These are phyloP conservation scores for Colletotrichum chrysophilum DNA, from an alignment of 2,329 filamentous ascomycete genomes.

Conservation along the genomic window DNA sequence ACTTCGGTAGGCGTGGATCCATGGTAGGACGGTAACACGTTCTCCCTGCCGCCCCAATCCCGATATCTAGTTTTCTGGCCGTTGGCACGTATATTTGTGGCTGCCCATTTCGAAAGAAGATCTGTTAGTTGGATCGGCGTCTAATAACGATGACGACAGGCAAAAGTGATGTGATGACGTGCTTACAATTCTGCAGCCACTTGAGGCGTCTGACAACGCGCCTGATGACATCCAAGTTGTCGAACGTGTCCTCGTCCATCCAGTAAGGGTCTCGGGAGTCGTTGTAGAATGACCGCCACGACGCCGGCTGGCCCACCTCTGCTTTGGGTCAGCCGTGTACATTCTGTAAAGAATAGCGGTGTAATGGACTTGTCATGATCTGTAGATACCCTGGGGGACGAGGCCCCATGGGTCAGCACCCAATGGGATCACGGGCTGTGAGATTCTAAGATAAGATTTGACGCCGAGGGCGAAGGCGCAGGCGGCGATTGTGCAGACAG, in stretches of 20 bases:
- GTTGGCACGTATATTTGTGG: background rate
- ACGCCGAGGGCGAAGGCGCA: background rate
- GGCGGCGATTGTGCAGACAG: background rate
- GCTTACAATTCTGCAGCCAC: background rate
- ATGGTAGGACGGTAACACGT: background rate
- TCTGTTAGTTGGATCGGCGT: background rate
- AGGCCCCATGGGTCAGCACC: background rate
- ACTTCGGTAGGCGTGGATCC: background rate
- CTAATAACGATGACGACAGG: background rate
- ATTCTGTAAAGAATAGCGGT: background rate
- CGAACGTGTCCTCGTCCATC: background rate
- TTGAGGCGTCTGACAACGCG: background rate
- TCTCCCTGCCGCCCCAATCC: background rate
- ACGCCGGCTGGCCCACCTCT: background rate
- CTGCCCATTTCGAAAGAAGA: background rate
- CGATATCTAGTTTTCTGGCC: background rate
- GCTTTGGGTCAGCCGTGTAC: background rate
- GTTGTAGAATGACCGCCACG: background rate
- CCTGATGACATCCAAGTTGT: background rate
- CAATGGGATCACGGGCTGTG: background rate
- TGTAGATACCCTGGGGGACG: background rate
- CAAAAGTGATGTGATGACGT: background rate
- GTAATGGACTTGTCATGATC: background rate
- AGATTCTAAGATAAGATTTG: background rate
- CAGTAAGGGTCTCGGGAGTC: background rate